These are phyloP conservation scores for Flaveria linearis DNA, from an alignment of 129 eudicot species.

Conservation along the genomic window DNA sequence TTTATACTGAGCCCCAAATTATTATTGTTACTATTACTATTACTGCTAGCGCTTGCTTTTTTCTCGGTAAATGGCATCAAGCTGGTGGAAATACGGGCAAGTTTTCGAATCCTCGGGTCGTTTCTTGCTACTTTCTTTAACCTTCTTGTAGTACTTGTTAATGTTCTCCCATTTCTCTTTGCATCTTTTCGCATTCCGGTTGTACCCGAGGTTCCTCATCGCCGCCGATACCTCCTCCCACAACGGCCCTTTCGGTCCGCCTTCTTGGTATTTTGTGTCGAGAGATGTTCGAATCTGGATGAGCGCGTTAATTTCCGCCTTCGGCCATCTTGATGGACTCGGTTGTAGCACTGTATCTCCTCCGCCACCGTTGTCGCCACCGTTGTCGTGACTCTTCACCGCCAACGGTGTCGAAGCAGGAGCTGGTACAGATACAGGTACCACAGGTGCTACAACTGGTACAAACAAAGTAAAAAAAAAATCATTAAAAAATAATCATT, in stretches of 20 bases:
- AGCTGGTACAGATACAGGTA: constrained; percentile 18
- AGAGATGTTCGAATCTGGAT: constrained; percentile 65
- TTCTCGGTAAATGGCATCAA: constrained; percentile 80
- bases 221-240: constrained; percentile 88
- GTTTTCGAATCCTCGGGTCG: constrained; percentile 93
- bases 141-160: constrained; percentile 92
- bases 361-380: constrained; percentile 39
- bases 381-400: constrained; percentile 36
- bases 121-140: constrained; percentile 91
- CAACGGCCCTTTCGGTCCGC: constrained; percentile 87
- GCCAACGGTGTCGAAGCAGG: constrained; percentile 23
- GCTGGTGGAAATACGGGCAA: constrained; percentile 89
- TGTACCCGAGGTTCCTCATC: constrained; percentile 75
- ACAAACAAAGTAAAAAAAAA: neutral
- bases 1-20: constrained; percentile 23
- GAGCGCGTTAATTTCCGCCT: constrained; percentile 74
- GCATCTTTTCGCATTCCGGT: constrained; percentile 78
- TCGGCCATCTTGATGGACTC: constrained; percentile 89
- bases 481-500: no score
- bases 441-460: constrained; percentile 2
- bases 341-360: constrained; percentile 43
- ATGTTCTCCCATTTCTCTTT: constrained; percentile 98
- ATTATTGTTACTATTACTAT: neutral
- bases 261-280: constrained; percentile 79
- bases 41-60: constrained; percentile 32